Base-by-base conservation (phyloP, 768 basidiomycete species). In the Ephemerocybe angulata region DNA sequence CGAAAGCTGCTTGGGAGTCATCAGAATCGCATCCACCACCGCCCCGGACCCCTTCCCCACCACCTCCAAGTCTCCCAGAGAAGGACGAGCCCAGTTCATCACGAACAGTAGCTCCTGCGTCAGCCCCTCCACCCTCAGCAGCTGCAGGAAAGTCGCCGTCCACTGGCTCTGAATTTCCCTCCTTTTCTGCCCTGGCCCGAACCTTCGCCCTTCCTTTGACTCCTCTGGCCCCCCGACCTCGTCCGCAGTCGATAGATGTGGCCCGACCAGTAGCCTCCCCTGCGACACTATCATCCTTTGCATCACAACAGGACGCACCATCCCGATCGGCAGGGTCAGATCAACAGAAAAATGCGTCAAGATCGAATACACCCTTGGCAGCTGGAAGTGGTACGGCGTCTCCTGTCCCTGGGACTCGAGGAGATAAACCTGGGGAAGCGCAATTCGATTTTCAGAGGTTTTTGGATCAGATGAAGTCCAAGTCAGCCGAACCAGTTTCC, bases 401-500 rank as follows among this genome's bases (percentile, higher is more conserved):
- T 12, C 70, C 73, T 4, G 55, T 59, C 19, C 62, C 63, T 24
- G 58, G 41, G 11, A 52, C 54, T 15, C 51, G 46, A 33, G 61
- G 58, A 11, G 33, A 52, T 19, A 71, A 67, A 54, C 61, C 63
- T 30, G 65, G 55, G 33, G 79, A 78, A 54, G 74, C 76, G 0
- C 75, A 76, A 40, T 98, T 98, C 61, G 96, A 98, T 70, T 98
- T 98, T 67, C 93, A 96, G 65, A 85, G 78, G 46, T 99, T 99
- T 70, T 71, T 98, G 59, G 93, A 95, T 68, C 94, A 99, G 70
- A 93, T 99, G 84, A 90, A 96, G 72, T 72, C 78, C 38, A 86
- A 85, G 63, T 75, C 81, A 47, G 93, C 96, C 1, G 97, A 99
- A 53, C 90, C 94, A 5, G 88, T 98, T 21, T 92, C 91, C 27